Base-by-base conservation (phyloP, 139 green algal genomes). In the Chlorella sp. region DNA sequence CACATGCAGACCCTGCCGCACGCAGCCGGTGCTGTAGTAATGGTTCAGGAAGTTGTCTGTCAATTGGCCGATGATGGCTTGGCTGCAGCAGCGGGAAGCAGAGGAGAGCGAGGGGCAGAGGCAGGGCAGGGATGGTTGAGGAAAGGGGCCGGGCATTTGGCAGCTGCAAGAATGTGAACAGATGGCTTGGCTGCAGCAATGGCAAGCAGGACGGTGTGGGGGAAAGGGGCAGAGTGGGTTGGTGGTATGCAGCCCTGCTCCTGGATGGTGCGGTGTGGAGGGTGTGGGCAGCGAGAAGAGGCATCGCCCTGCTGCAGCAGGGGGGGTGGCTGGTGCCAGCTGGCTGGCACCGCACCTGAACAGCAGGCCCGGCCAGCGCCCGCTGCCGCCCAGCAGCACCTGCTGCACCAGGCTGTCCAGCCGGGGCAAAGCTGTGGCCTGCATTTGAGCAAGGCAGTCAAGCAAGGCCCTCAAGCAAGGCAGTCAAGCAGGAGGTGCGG, bases 371-470 rank as follows among this genome's bases (percentile, higher is more conserved):
- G 84, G 88, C 86, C 89, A 94, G 40, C 69, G 34, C 21, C 84
- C 57, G 28, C n/a, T 42, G 15, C 57, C 77, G 0, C 91, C 90
- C 68, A 94, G 87, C 85, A 95, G 88, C 30, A 92, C 91, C 0
- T 90, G 87, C 26, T 64, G 32, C 57, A 94, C 77, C 60, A 95
- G 60, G 19, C 64, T 69, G 77, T 95, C 86, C 77, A 95, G 71
- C 7, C 91, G 87, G 22, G 64, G 26, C 60, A 92, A 81, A 26
- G 88, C 82, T 28, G 68, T 85, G 66, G 91, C 91, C 88, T 91
- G 69, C 64, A 14, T n/a, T n/a, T n/a, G n/a, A n/a, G n/a, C n/a
- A n/a, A 9, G 64, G 21, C 64, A 26, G 11, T 57, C 48, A 9
- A 57, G 48, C 64, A 71, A 71, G 64, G 48, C 7, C n/a, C n/a